Evolutionary conservation across 768 basidiomycete genomes (phyloP).

Genomic region (Tricholoma saponaceum): DNA sequence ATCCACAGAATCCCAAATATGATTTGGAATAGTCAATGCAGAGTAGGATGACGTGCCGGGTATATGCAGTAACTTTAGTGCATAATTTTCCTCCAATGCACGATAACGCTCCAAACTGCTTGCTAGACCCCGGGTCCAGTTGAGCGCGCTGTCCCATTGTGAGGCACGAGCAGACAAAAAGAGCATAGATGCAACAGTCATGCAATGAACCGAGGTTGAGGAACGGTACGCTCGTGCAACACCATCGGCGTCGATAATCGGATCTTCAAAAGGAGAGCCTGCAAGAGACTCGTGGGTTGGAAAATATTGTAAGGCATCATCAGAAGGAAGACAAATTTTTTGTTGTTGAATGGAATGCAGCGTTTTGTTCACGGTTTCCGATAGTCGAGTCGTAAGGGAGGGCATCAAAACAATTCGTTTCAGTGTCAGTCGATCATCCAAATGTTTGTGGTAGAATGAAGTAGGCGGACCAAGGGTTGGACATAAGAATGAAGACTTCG

Average conservation of each 20-base stretch:
- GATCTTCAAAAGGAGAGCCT: not conserved
- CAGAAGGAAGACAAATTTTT: not conserved
- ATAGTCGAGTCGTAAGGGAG: not conserved
- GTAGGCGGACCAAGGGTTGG: constrained; percentile 1
- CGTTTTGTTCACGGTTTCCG: not conserved
- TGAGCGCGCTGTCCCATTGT: not conserved
- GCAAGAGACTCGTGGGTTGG: not conserved
- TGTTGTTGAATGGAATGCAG: not conserved
- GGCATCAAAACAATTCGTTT: not conserved
- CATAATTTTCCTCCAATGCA: not conserved
- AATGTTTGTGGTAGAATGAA: constrained; percentile 8
- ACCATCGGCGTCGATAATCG: constrained; percentile 3
- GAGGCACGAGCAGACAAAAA: not conserved
- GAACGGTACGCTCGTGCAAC: not conserved
- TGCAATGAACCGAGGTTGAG: not conserved
- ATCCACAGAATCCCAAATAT: constrained; percentile 1
- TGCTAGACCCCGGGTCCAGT: not conserved
- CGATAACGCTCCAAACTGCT: not conserved
- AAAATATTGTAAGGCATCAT: not conserved
- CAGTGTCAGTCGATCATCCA: constrained; percentile 4
- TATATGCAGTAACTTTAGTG: not conserved
- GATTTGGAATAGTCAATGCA: not conserved
- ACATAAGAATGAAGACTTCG: not conserved
- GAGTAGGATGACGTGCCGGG: not conserved
- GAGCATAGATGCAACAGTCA: constrained; percentile 3